Evolutionary conservation across 106 monocot species (phyloP).

Genomic region (Xerophyta viscosa): DNA sequence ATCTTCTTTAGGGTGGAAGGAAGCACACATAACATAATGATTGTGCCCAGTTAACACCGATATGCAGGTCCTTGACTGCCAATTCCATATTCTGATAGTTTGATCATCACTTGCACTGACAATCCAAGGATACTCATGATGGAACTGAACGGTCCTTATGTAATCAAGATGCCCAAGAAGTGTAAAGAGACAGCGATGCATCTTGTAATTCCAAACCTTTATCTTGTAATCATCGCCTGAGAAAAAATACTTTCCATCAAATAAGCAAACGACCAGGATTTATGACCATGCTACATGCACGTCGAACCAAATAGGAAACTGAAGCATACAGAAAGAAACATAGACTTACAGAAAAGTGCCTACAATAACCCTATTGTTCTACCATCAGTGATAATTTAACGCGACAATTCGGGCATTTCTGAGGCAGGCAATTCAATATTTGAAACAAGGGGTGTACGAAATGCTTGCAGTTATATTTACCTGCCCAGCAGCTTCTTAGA

Average conservation of each 20-base stretch:
- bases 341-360: too few relatives aligned
- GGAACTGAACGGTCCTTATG: conserved; percentile 63
- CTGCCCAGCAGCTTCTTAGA: too few relatives aligned
- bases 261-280: too few relatives aligned
- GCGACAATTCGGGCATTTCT: too few relatives aligned
- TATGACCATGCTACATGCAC: too few relatives aligned
- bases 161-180: conserved; percentile 71
- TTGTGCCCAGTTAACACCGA: conserved; percentile 58
- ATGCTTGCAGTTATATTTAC: too few relatives aligned
- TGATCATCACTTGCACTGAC: conserved; percentile 68
- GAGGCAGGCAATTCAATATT: too few relatives aligned
- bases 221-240: conserved; percentile 77
- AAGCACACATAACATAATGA: conserved; percentile 69
- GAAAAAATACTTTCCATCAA: conserved; percentile 12
- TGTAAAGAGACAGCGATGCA: conserved; percentile 47
- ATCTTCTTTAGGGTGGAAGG: conserved; percentile 67
- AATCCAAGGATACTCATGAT: conserved; percentile 66
- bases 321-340: too few relatives aligned
- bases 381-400: too few relatives aligned
- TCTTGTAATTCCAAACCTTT: conserved; percentile 76
- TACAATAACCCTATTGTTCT: too few relatives aligned
- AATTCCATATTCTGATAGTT: conserved; percentile 67
- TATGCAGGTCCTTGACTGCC: conserved; percentile 60
- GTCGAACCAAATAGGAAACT: too few relatives aligned
- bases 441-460: too few relatives aligned